Base-by-base conservation (phyloP, 495 filamentous ascomycete genomes). In the Tetracladium setigerum region DNA sequence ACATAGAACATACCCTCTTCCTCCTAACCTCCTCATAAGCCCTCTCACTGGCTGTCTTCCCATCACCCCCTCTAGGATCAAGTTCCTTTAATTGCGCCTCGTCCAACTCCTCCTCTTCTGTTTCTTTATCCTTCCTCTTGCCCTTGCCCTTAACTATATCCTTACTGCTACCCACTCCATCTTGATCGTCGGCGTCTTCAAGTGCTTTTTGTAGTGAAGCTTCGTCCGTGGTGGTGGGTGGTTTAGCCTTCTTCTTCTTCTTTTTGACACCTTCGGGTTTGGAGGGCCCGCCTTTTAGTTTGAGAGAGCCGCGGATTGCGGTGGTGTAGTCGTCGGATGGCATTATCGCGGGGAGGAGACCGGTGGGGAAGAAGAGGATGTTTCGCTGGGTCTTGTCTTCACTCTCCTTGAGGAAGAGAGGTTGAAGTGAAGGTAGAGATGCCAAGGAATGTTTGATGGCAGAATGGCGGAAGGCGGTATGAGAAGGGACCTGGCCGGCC, bases 41-140 rank as follows among this genome's bases (percentile, higher is more conserved):
- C 55, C 72, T 69, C 68, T 98, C 90, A 19, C 89, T 79, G 57
- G 95, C 90, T 0, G 92, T 97, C 72, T 95, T 98, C 11, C 58
- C 50, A 52, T 56, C 56, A 2, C 15, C 16, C 2, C 30, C 53
- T n/a, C 51, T n/a, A 1, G 36, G 40, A 16, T 58, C 51, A 10
- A 50, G 16, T 17, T 53, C 45, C 14, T 41, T 16, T 4, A 52
- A 18, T 30, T 47, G 13, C 14, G 38, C 44, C 15, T 40, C 49
- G 13, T 51, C 49, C 7, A 44, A 32, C 32, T 55, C n/a, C 5
- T 47, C 32, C 5, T 58, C 54, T 22, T 46, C 42, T 42, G 47
- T 14, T 38, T 47, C 27, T n/a, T n/a, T n/a, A n/a, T 54, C 43
- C 49, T 50, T 58, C 44, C 41, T 49, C 44, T 53, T 60, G 5